Percentiles rank a stretch among this genome's conserved stretches.
phyloP scores from a whole-genome alignment of 78 protist genomes.

The Capsaspora owczarzaki region DNA sequence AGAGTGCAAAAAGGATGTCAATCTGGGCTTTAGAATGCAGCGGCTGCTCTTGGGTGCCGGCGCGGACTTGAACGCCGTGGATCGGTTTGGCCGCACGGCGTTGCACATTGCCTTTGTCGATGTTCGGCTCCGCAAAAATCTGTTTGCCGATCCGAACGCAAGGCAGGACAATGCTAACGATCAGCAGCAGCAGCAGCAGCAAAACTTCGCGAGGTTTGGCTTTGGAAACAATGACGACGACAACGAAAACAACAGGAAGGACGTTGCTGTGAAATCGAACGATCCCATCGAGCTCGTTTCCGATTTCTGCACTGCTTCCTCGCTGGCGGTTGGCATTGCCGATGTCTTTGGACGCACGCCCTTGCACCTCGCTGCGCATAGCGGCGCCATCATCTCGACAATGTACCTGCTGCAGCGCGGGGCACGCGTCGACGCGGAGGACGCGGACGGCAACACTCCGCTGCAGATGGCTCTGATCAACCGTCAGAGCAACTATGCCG shows the following conservation, averaged over 20 bases:
- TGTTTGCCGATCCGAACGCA: too few species aligned
- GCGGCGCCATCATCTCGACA: constrained; percentile 1
- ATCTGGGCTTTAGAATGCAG: neutral
- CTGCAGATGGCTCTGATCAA: constrained; percentile 7
- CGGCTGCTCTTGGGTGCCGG: neutral
- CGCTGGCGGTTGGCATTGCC: neutral
- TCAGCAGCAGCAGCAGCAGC: too few species aligned
- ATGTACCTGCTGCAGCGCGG: constrained; percentile 22
- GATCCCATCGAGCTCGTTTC: neutral
- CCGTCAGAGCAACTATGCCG: neutral
- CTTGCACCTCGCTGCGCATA: constrained; percentile 10
- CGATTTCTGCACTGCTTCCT: neutral
- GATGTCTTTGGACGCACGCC: constrained; percentile 14
- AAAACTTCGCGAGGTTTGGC: too few species aligned
- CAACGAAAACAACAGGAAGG: too few species aligned
- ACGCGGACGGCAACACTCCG: constrained; percentile 19
- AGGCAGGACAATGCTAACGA: too few species aligned
- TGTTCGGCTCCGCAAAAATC: too few species aligned
- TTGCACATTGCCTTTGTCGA: constrained; percentile 6
- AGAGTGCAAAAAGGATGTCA: neutral
- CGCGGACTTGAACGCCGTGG: neutral
- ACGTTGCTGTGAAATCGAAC: neutral
- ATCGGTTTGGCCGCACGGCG: neutral
- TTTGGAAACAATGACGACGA: too few species aligned
- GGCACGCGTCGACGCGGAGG: neutral